Evolutionary conservation across 164 flowering plant genomes (phyloP), one percentile per base, ranked within the genome.

Genomic region (Sedum album): DNA sequence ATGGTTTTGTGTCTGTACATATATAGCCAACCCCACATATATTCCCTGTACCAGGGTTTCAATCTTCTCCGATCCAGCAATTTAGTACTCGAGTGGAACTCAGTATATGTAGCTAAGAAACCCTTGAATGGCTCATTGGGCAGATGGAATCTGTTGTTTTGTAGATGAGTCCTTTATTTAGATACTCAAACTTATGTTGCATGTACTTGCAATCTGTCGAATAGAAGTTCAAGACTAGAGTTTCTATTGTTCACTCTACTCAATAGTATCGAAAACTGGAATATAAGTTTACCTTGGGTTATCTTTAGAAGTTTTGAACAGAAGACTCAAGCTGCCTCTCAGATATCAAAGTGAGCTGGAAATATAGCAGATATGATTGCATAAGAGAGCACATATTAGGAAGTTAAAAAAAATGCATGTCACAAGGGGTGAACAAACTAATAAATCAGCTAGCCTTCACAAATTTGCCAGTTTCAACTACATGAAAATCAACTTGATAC

Each of bases 311-410:
- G 61, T 55, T 55, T 55, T 18, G 0, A 26, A 2, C 6, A 18
- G 31, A 55, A 25, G 61, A 14, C 31, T 25, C 18, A 31, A 68
- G 73, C 66, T 79, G 78, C 68, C 72, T 57, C 33, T 84, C 87
- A 25, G 86, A 79, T 74, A 79, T 72, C 65, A 88, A 68, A 28
- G 88, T 83, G 73, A 91, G 89, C 97, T 91, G 75, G 28, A 61
- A 71, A 70, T 55, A 15, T 51, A 30, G 49, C 35, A 39, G 42
- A 39, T 14, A n/a, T 38, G 41, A 38, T 6, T 6, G 41, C 41
- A 38, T 1, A 38, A 38, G n/a, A 38, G 41, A 38, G 41, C 10
- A 6, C 41, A 38, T 10, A 39, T 25, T 2, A n/a, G 1, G 57
- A 5, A 23, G 36, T 14, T 20, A 49, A 65, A 20, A 20, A 11